Evolutionary conservation across 2,329 filamentous ascomycete species (phyloP).

Genomic region (Coleophoma cylindrospora): DNA sequence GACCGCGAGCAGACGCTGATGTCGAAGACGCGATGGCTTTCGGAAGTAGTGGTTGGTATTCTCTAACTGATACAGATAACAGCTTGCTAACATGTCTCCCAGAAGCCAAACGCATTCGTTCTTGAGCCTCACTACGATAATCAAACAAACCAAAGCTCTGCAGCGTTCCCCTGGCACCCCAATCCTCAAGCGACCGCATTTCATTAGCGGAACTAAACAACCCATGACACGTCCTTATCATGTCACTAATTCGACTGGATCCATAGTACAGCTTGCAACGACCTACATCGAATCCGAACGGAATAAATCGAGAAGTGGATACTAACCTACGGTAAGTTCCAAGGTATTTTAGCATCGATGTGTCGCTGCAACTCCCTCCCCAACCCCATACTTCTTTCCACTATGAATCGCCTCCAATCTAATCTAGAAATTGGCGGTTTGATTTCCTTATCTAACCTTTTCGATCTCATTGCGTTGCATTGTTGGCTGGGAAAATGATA

Average conservation of each 20-base stretch:
- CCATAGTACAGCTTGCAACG: too few relatives aligned
- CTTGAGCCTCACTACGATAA: conserved; percentile 11
- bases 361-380: neutral
- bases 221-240: too few relatives aligned
- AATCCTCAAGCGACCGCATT: too few relatives aligned
- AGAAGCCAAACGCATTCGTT: conserved; percentile 26
- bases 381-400: neutral
- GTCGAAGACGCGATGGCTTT: conserved; percentile 11
- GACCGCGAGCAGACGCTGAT: conserved; percentile 20
- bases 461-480: neutral
- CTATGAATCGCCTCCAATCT: neutral
- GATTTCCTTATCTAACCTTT: neutral
- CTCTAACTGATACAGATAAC: neutral
- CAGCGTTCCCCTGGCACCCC: neutral
- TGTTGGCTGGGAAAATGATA: neutral
- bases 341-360: conserved; percentile 15
- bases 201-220: too few relatives aligned
- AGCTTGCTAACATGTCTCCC: conserved; percentile 10
- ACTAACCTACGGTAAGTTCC: neutral
- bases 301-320: too few relatives aligned
- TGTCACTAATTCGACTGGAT: too few relatives aligned
- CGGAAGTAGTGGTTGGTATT: conserved; percentile 17
- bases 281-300: too few relatives aligned
- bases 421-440: neutral
- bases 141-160: neutral